Conservation (phyloP, 2,329 filamentous ascomycete genomes). For the Phyllosticta ampelicida region DNA sequence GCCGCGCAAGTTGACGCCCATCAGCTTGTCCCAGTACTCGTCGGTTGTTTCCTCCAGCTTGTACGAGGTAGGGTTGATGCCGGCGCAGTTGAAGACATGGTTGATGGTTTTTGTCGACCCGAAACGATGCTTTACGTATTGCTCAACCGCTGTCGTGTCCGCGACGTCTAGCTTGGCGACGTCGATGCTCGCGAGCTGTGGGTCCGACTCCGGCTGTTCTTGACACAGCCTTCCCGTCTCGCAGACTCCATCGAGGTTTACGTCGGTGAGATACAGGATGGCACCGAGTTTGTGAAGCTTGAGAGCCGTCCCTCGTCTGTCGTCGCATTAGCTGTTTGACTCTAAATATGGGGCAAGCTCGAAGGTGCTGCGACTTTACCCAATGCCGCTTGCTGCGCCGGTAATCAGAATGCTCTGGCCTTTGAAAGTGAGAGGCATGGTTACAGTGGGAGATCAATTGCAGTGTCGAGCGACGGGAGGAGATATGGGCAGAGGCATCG, state of each 20-base stretch:
- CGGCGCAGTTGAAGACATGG: slow-evolving; percentile 94
- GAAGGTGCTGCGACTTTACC: slow-evolving; percentile 52
- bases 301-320: slow-evolving; percentile 7
- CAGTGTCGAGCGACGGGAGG: neutral
- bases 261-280: slow-evolving; percentile 85
- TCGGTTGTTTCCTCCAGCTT: slow-evolving; percentile 97
- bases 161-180: slow-evolving; percentile 80
- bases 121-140: neutral
- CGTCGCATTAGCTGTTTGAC: neutral
- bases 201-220: slow-evolving; percentile 43
- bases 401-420: slow-evolving; percentile 81
- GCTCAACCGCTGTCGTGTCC: slow-evolving; percentile 68
- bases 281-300: slow-evolving; percentile 46
- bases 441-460: neutral
- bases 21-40: slow-evolving; percentile 78
- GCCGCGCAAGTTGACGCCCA: slow-evolving; percentile 85
- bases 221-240: slow-evolving; percentile 60
- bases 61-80: slow-evolving; percentile 79
- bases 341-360: neutral
- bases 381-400: slow-evolving; percentile 78
- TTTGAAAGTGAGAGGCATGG: slow-evolving; percentile 49
- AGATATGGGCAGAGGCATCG: neutral
- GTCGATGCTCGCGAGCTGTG: slow-evolving; percentile 75
- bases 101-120: slow-evolving; percentile 88
- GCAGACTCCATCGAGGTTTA: slow-evolving; percentile 80